Percentiles rank a stretch among this genome's conserved stretches.
Conservation (phyloP, 352 stramenopile genomes). For the Peronosclerospora sorghi region DNA sequence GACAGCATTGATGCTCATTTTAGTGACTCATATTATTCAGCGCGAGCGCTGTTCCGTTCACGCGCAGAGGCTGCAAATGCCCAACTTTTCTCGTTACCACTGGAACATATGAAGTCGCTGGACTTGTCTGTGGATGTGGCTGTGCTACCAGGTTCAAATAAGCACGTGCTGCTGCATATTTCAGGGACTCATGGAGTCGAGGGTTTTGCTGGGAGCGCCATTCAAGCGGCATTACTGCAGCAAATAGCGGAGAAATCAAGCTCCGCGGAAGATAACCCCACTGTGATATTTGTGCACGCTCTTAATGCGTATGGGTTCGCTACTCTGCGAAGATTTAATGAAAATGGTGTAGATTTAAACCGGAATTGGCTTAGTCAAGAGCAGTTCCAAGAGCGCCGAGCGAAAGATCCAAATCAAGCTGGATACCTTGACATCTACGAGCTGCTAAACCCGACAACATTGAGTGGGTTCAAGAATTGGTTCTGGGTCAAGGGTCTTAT, state of each 20-base stretch:
- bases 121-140: slow-evolving; percentile 64
- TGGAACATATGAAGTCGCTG: slow-evolving; percentile 27
- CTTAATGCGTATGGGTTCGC: slow-evolving; percentile 90
- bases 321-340: slow-evolving; percentile 83
- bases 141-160: slow-evolving; percentile 30
- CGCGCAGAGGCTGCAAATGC: slow-evolving; percentile 24
- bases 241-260: slow-evolving; percentile 5
- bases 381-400: slow-evolving; percentile 35
- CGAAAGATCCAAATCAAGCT: slow-evolving; percentile 57
- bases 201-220: slow-evolving; percentile 73
- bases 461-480: slow-evolving; percentile 21
- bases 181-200: slow-evolving; percentile 78
- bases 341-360: slow-evolving; percentile 92
- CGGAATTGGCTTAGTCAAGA: slow-evolving; percentile 73
- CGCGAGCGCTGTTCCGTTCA: slow-evolving; percentile 43
- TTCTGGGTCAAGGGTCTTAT: slow-evolving; percentile 36
- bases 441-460: slow-evolving; percentile 50
- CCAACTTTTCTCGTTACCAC: slow-evolving; percentile 33
- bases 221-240: slow-evolving; percentile 48
- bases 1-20: slow-evolving; percentile 35
- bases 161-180: slow-evolving; percentile 61
- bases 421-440: slow-evolving; percentile 70
- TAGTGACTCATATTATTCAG: slow-evolving; percentile 52
- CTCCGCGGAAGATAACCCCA: slow-evolving; percentile 26
- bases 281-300: slow-evolving; percentile 86